Evolutionary conservation across 2,329 filamentous ascomycete species (phyloP).

Genomic region (Pyrenophora teres): DNA sequence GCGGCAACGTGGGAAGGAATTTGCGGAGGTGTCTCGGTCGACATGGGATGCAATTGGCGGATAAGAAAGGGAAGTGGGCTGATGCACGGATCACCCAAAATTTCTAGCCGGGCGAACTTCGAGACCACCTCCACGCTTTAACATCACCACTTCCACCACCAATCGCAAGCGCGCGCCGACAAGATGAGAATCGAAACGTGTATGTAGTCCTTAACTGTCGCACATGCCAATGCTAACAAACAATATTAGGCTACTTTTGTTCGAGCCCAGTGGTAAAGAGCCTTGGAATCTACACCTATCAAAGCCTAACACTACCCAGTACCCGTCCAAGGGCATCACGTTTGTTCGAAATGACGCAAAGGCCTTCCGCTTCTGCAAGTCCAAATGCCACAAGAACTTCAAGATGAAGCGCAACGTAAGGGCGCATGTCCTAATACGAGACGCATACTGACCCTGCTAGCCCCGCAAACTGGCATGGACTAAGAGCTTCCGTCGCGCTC

Average conservation of each 20-base stretch:
- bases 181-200: conserved; percentile 43
- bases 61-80: neutral
- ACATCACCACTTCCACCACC: conserved; percentile 14
- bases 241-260: conserved; percentile 62
- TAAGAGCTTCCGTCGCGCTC: conserved; percentile 43
- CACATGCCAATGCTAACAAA: conserved; percentile 1
- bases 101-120: conserved; percentile 15
- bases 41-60: conserved; percentile 19
- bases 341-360: conserved; percentile 63
- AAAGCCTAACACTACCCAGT: conserved; percentile 5
- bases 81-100: conserved; percentile 16
- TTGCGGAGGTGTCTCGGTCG: conserved; percentile 31
- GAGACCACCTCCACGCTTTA: conserved; percentile 1
- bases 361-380: conserved; percentile 68
- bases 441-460: neutral
- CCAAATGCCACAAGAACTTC: conserved; percentile 68
- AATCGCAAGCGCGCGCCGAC: conserved; percentile 10
- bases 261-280: conserved; percentile 50
- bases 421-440: conserved; percentile 50
- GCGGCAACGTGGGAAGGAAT: conserved; percentile 14
- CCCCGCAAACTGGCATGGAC: conserved; percentile 53
- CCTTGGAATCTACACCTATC: too few relatives aligned
- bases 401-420: conserved; percentile 99
- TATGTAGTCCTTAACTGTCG: neutral
- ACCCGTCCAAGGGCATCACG: conserved; percentile 58